A percentile compares a stretch with the other conserved stretches of the same genome.
These are phyloP conservation scores for Malus hybrid DNA, from an alignment of 331 rosid species.

Conservation along the genomic window DNA sequence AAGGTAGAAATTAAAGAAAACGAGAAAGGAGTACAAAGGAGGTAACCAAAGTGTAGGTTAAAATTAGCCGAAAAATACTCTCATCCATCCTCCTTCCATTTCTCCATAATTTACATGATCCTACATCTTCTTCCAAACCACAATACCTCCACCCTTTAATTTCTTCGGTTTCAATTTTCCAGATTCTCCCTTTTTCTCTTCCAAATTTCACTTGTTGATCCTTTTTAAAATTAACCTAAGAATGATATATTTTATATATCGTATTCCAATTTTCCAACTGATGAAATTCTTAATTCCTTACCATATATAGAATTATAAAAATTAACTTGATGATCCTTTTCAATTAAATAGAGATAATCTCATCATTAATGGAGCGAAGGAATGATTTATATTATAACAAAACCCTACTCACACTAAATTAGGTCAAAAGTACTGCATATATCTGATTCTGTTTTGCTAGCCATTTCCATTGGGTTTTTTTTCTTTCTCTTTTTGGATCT, in stretches of 20 bases:
- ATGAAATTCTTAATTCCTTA: neutral
- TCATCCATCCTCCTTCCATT: constrained; percentile 13
- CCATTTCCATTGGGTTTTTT: neutral
- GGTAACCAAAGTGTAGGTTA: neutral
- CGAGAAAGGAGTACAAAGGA: neutral
- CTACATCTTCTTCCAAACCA: constrained; percentile 11
- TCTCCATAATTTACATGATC: neutral
- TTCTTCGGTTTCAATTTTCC: neutral
- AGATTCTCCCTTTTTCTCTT: neutral
- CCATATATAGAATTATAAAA: neutral
- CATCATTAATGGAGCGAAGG: no score
- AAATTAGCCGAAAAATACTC: neutral
- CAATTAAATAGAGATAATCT: no score
- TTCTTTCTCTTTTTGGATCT: neutral
- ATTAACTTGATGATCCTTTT: no score
- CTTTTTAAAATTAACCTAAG: neutral
- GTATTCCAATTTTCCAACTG: neutral
- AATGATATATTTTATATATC: neutral
- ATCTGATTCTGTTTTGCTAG: neutral
- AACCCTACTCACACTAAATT: neutral
- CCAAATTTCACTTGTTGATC: neutral
- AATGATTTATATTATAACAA: neutral
- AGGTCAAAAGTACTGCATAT: neutral
- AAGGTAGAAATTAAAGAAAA: neutral
- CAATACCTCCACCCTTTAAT: constrained; percentile 15